phyloP scores from a whole-genome alignment of 2,329 filamentous ascomycete genomes.

The Chrysoporthe deuterocubensis region DNA sequence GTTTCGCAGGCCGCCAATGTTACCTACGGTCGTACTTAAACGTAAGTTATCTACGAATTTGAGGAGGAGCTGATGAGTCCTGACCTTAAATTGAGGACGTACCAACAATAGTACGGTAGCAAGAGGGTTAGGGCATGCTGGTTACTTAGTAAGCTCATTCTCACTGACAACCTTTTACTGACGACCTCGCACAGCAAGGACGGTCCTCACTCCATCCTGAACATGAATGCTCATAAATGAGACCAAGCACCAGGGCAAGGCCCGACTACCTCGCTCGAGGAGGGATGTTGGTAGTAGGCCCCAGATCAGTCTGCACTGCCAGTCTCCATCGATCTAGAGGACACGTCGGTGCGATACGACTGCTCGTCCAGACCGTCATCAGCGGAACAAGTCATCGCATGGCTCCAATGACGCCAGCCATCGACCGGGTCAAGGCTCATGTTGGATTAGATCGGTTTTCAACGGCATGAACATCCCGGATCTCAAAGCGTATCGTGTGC shows the following conservation, averaged over 20 bases:
- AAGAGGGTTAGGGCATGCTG: not conserved
- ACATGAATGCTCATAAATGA: not conserved
- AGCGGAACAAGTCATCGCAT: not conserved
- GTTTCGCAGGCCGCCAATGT: conserved; percentile 1
- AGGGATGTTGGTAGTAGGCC: not conserved
- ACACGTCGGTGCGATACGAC: not conserved
- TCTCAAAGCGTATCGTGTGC: not conserved
- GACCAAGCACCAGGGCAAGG: not conserved
- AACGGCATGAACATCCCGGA: not conserved
- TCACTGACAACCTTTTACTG: no score
- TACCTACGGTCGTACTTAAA: not conserved
- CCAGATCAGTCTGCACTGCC: no score
- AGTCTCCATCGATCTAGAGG: no score
- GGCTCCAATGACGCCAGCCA: no score
- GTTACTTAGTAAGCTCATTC: not conserved
- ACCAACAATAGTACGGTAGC: not conserved
- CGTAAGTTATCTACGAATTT: not conserved
- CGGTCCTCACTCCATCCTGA: no score
- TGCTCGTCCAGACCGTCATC: not conserved
- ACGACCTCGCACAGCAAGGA: no score
- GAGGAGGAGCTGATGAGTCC: not conserved
- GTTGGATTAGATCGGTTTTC: no score
- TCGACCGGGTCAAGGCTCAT: not conserved
- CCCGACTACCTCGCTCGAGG: not conserved
- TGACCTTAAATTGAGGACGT: not conserved